These are phyloP conservation scores for Asterophora parasitica DNA, from an alignment of 768 basidiomycete genomes.

Conservation along the genomic window DNA sequence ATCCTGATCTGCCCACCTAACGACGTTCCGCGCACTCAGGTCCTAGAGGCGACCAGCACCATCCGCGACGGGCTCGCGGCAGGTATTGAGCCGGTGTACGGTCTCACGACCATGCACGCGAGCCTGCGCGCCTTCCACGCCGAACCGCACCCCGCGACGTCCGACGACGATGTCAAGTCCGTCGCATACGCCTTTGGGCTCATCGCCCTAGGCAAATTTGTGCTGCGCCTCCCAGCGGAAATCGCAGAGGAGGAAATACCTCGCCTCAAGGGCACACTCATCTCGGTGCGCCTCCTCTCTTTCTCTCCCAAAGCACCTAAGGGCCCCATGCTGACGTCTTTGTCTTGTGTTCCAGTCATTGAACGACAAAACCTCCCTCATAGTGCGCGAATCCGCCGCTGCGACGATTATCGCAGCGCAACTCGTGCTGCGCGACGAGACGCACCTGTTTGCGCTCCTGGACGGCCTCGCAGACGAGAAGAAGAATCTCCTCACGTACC, in stretches of 20 bases:
- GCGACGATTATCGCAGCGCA: conserved; percentile 82
- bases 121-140: conserved; percentile 61
- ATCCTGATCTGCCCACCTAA: not conserved
- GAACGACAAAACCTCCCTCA: conserved; percentile 67
- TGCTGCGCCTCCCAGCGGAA: conserved; percentile 73
- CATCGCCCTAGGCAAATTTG: conserved; percentile 79
- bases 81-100: conserved; percentile 79
- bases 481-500: conserved; percentile 84
- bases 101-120: conserved; percentile 77
- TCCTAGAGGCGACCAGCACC: conserved; percentile 77
- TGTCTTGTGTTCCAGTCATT: conserved; percentile 44
- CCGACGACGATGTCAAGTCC: conserved; percentile 51
- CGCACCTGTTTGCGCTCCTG: conserved; percentile 73
- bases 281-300: conserved; percentile 45
- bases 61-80: conserved; percentile 72
- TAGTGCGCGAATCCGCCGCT: conserved; percentile 80
- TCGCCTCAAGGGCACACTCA: conserved; percentile 65
- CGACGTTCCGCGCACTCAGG: conserved; percentile 35
- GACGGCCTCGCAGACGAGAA: conserved; percentile 85
- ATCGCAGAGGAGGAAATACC: conserved; percentile 87
- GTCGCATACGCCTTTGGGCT: conserved; percentile 78
- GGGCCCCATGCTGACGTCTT: conserved; percentile 2
- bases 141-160: conserved; percentile 38
- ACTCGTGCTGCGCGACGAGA: conserved; percentile 76
- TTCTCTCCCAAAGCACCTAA: too few species aligned